Base-by-base conservation (phyloP, 352 stramenopile genomes). In the Aphanomyces astaci region DNA sequence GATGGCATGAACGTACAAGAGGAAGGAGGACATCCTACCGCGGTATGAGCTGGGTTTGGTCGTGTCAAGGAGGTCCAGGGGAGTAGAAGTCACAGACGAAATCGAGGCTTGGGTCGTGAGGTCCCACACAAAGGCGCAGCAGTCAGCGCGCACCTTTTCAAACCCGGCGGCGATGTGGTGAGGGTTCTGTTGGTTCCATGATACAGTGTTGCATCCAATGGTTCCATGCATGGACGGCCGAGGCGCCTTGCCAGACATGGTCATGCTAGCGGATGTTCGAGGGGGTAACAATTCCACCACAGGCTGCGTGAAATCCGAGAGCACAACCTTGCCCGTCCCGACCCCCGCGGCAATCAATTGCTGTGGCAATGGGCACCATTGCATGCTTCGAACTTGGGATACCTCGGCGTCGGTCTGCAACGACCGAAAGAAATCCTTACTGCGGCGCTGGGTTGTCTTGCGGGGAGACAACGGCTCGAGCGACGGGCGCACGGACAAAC, bases 121-220 rank as follows among this genome's bases (percentile, higher is more conserved):
- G 60, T 94, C 86, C 86, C 86, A 94, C 33, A 94, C 86, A 1
- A 94, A 71, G 25, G 86, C 91, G 46, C 86, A 94, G 45, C 84
- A 92, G 65, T 93, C 86, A 54, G 81, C 90, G 45, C 86, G 83
- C 27, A 95, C 84, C 72, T 95, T 95, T 54, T 95, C 86, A 68
- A 95, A 93, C 32, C 86, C 86, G 4, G 82, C 84, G 0, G 81
- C 86, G 48, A 95, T 77, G 62, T 93, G 86, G 40, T 88, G 77
- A n/a, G 84, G 77, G 52, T 88, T 68, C 1, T 82, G 79, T 27
- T 73, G 73, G 68, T 95, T 95, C 86, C 86, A 95, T 15, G 84
- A 84, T 22, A 95, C 82, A 4, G 86, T 80, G 40, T 95, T 90
- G 69, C 86, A 95, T 27, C 11, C 64, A n/a, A 71, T 64, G 7